Evolutionary conservation across 305 asterid species (phyloP).

Genomic region (Fraxinus latifolia): DNA sequence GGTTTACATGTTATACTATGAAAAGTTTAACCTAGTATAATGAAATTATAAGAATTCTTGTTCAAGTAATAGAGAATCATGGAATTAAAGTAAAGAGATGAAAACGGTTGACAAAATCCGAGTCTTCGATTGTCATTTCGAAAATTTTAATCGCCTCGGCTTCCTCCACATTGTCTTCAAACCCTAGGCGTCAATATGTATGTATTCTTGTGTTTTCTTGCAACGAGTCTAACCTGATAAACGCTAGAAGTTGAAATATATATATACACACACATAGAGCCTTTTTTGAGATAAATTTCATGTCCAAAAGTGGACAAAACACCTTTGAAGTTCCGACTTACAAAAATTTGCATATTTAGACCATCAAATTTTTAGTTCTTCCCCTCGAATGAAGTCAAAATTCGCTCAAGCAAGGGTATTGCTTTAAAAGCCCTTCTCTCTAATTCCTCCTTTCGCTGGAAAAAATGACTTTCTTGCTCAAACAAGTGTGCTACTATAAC

Average conservation of each 20-base stretch:
- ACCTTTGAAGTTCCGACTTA: not conserved
- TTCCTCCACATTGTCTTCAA: not conserved
- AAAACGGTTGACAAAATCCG: not conserved
- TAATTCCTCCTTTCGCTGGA: not conserved
- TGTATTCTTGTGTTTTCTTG: not conserved
- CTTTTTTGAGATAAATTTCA: too few relatives aligned
- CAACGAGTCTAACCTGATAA: not conserved
- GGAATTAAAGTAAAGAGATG: not conserved
- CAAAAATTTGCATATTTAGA: not conserved
- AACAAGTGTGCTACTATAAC: not conserved
- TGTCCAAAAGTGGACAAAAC: not conserved
- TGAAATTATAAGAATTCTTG: not conserved
- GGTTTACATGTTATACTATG: not conserved
- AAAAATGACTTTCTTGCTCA: not conserved
- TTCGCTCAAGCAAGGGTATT: not conserved
- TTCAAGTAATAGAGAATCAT: not conserved
- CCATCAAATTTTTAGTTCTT: not conserved
- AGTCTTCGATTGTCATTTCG: not conserved
- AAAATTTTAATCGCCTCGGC: not conserved
- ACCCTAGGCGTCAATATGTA: not conserved
- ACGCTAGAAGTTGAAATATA: too few relatives aligned
- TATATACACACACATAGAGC: too few relatives aligned
- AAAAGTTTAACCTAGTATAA: not conserved
- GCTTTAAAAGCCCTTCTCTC: not conserved
- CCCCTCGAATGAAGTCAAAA: not conserved